Conservation (phyloP, 495 filamentous ascomycete species). For the Friedmanniomyces endolithicus region DNA sequence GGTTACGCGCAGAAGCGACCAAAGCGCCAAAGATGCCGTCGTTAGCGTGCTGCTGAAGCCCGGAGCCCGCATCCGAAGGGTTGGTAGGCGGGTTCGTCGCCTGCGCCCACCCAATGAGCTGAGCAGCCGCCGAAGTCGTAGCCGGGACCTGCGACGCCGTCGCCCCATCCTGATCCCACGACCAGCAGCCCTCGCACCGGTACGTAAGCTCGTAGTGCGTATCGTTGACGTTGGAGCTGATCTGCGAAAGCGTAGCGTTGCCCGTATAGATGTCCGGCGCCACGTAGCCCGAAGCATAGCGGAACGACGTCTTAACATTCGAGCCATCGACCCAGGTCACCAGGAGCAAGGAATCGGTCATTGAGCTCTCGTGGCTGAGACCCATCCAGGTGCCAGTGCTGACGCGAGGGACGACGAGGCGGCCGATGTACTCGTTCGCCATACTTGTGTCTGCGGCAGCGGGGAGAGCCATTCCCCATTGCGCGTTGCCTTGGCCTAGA, state of each 20-base stretch:
- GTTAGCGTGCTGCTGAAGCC: slow-evolving; percentile 34
- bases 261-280: slow-evolving; percentile 46
- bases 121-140: slow-evolving; percentile 11
- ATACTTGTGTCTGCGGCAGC: slow-evolving; percentile 33
- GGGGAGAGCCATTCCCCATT: slow-evolving; percentile 47
- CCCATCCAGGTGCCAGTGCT: slow-evolving; percentile 43
- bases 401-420: slow-evolving; percentile 23
- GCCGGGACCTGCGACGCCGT: slow-evolving; percentile 29
- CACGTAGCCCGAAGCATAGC: slow-evolving; percentile 45
- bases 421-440: slow-evolving; percentile 48
- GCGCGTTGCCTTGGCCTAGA: slow-evolving; percentile 15
- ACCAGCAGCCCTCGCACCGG: slow-evolving; percentile 49
- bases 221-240: slow-evolving; percentile 43
- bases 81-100: slow-evolving; percentile 26
- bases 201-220: slow-evolving; percentile 47
- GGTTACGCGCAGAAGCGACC: slow-evolving; percentile 33
- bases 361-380: slow-evolving; percentile 43
- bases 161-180: slow-evolving; percentile 42
- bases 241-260: slow-evolving; percentile 43
- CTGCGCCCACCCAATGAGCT: slow-evolving; percentile 38
- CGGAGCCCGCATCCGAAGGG: slow-evolving; percentile 27
- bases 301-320: slow-evolving; percentile 42
- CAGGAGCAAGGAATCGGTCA: slow-evolving; percentile 47
- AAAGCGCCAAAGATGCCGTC: slow-evolving; percentile 36
- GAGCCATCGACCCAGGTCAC: slow-evolving; percentile 43